A percentile compares a stretch with the other conserved stretches of the same genome.
Conservation (phyloP, 306 rosid genomes). For the Cucurbita moschata region DNA sequence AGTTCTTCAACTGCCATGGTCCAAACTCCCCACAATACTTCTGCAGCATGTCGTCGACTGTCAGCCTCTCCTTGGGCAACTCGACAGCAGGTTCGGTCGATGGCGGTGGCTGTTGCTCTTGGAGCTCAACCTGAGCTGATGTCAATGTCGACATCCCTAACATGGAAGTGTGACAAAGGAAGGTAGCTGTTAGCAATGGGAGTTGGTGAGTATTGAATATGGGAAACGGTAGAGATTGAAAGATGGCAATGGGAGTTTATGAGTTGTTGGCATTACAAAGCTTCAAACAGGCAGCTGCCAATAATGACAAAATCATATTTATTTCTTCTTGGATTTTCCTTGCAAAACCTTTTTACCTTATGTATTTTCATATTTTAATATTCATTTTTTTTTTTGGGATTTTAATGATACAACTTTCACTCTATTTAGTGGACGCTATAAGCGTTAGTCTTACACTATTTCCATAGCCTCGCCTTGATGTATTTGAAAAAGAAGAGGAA, state of each 20-base stretch:
- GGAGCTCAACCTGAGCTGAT: conserved; percentile 3
- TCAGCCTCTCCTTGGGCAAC: conserved; percentile 14
- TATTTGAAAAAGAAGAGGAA: no score
- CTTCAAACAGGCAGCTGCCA: neutral
- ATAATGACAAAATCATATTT: neutral
- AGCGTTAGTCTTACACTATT: no score
- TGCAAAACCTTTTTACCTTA: no score
- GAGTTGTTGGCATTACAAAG: neutral
- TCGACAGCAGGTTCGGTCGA: neutral
- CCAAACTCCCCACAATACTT: conserved; percentile 78
- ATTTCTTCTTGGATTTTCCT: no score
- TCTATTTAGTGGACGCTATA: no score
- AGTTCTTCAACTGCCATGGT: conserved; percentile 62
- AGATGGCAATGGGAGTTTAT: neutral
- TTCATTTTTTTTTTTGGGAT: no score
- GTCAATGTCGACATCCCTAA: neutral
- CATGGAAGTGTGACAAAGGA: neutral
- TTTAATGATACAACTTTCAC: no score
- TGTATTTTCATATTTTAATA: no score
- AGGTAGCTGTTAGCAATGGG: neutral
- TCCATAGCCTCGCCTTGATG: no score
- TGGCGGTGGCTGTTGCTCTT: conserved; percentile 15
- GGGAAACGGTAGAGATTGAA: neutral
- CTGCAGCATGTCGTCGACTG: conserved; percentile 61
- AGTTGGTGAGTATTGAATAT: neutral